Base-by-base conservation (phyloP, 495 filamentous ascomycete species). In the Daldinia childiae region DNA sequence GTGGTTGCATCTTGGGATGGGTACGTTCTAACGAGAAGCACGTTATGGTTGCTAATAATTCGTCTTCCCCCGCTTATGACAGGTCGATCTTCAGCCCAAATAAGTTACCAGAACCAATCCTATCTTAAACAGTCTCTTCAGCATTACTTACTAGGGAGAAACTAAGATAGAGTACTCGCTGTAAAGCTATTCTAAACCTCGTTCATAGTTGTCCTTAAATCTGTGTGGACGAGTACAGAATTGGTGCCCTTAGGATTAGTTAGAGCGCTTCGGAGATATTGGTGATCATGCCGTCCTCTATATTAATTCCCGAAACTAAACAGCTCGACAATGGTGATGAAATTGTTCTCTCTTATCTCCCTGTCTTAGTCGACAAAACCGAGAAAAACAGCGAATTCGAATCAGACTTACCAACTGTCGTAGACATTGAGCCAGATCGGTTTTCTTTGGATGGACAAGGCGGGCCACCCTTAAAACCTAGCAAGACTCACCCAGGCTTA, bases 1-100 rank as follows among this genome's bases (percentile, higher is more conserved):
- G 34, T 64, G 60, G 71, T 73, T 69, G 71, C 62, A 65, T 68
- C 38, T 62, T 48, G 64, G 56, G 65, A 68, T 69, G 27, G 61
- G 34, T 39, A 58, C 11, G 48, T 38, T 38, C 51, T 29, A 69
- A 29, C 15, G 43, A 27, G 58, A 54, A 51, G 52, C 30, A 45
- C 24, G 41, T 27, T 41, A 11, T 60, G 27, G 57, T 65, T 68
- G 41, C 58, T 69, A 62, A 58, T 69, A 62, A 66, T 66, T 52
- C 36, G 58, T 30, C 41, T 24, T 38, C 52, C 61, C 70, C 70
- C 65, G 56, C 70, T 43, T 30, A 56, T 26, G 41, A 59, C 32
- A 65, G 38, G 29, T 51, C 32, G 48, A 58, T 17, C 30, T 52
- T 58, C 32, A 45, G 52, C 6, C 58, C 17, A 32, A 36, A 41